phyloP scores from a whole-genome alignment of 176 grass and related monocot species.

The Metroxylon sagu region DNA sequence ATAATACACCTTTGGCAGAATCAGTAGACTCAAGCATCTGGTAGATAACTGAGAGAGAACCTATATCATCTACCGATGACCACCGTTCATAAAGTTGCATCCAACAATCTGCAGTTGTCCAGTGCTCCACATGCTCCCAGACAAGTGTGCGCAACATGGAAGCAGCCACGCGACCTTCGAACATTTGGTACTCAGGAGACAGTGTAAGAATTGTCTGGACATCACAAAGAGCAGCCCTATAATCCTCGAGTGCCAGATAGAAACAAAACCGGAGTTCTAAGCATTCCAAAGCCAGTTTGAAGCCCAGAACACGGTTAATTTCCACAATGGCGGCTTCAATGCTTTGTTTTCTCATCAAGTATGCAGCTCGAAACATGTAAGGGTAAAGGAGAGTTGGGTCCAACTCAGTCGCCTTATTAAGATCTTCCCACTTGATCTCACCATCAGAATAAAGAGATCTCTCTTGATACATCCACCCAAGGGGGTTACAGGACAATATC shows the following conservation, averaged over 20 bases:
- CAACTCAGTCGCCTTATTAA: constrained; percentile 80
- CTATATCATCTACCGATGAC: constrained; percentile 98
- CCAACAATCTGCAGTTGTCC: constrained; percentile 97
- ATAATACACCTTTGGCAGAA: constrained; percentile 84
- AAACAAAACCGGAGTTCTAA: constrained; percentile 90
- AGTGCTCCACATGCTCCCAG: constrained; percentile 84
- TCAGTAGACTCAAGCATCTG: constrained; percentile 93
- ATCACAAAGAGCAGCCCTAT: constrained; percentile 73
- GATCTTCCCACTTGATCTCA: constrained; percentile 77
- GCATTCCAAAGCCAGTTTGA: constrained; percentile 75
- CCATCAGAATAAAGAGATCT: constrained; percentile 71
- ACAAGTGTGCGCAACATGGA: constrained; percentile 76
- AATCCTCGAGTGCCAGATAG: constrained; percentile 78
- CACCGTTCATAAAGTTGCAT: constrained; percentile 93
- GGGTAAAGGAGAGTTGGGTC: constrained; percentile 86
- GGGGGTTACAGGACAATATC: constrained; percentile 66
- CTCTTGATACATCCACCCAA: constrained; percentile 98
- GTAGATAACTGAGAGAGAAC: constrained; percentile 93
- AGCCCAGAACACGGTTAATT: constrained; percentile 80
- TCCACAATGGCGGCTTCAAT: constrained; percentile 73
- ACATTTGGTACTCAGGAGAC: constrained; percentile 81
- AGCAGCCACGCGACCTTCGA: constrained; percentile 71
- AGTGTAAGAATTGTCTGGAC: constrained; percentile 85
- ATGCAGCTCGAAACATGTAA: constrained; percentile 80
- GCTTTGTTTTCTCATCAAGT: constrained; percentile 81